These are phyloP conservation scores for Pythium aristosporum DNA, from an alignment of 352 stramenopile genomes.

Conservation along the genomic window DNA sequence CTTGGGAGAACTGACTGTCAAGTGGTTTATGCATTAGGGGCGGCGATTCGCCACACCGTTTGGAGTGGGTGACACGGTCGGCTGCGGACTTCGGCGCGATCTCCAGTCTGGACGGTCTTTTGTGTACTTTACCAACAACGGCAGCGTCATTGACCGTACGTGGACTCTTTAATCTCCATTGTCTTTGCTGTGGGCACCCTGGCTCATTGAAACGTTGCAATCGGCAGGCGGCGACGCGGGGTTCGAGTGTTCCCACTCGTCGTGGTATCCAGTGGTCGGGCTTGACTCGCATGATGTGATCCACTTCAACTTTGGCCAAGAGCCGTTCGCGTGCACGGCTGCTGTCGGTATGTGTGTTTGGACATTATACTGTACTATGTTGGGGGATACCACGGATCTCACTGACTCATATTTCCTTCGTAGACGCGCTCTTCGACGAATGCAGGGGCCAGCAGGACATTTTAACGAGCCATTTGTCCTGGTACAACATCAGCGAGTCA, in stretches of 20 bases:
- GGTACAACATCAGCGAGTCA: conserved; percentile 57
- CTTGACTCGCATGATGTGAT: conserved; percentile 78
- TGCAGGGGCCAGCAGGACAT: conserved; percentile 30
- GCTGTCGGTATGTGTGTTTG: conserved; percentile 37
- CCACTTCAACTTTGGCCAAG: conserved; percentile 82
- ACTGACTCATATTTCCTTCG: neutral
- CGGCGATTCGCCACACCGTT: conserved; percentile 59
- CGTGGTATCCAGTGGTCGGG: conserved; percentile 79
- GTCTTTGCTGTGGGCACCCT: neutral
- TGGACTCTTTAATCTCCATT: neutral
- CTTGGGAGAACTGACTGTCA: neutral
- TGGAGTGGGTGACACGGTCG: conserved; percentile 62
- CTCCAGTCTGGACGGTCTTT: conserved; percentile 35
- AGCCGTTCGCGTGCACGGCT: conserved; percentile 53
- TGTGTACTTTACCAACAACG: conserved; percentile 77
- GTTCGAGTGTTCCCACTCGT: conserved; percentile 42
- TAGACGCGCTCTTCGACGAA: conserved; percentile 59
- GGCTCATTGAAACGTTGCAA: neutral
- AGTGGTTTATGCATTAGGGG: conserved; percentile 33
- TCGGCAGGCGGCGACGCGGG: conserved; percentile 32
- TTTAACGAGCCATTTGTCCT: conserved; percentile 36
- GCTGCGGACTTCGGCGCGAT: conserved; percentile 65
- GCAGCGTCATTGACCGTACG: conserved; percentile 46
- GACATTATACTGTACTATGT: neutral
- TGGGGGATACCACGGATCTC: no score